Evolutionary conservation across 140 eudicot species (phyloP).

Genomic region (Stevia rebaudiana): DNA sequence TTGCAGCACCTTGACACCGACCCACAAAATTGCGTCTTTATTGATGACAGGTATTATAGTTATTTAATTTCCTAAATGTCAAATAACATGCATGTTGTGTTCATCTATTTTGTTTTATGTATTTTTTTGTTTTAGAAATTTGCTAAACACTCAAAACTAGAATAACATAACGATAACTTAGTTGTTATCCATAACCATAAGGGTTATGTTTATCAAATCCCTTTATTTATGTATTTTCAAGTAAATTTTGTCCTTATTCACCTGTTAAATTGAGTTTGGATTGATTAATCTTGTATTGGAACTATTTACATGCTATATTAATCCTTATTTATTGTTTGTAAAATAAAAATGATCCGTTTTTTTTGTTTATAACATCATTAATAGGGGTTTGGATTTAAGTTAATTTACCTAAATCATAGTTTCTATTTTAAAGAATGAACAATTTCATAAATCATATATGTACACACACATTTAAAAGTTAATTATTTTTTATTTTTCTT

Average conservation of each 20-base stretch:
- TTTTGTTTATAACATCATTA: background rate
- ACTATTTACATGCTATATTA: background rate
- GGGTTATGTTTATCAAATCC: background rate
- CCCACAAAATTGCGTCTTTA: slow-evolving; percentile 64
- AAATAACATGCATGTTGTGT: background rate
- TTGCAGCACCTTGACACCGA: slow-evolving; percentile 50
- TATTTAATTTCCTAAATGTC: background rate
- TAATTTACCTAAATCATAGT: background rate
- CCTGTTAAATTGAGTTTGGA: background rate
- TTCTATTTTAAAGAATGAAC: background rate
- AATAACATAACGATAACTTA: background rate
- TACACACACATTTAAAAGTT: background rate
- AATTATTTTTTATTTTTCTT: background rate
- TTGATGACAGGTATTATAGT: slow-evolving; percentile 80
- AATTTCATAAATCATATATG: background rate
- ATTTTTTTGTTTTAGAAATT: too few species aligned
- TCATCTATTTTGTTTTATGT: background rate
- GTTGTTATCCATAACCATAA: background rate
- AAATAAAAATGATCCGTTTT: background rate
- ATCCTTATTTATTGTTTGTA: background rate
- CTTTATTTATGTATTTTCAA: background rate
- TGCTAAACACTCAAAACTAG: background rate
- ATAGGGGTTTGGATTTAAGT: background rate
- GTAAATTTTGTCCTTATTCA: background rate
- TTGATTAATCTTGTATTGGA: background rate